Percentiles rank a stretch among this genome's conserved stretches.
These are phyloP conservation scores for Aureobasidium sp. DNA, from an alignment of 2,329 filamentous ascomycete species.

Conservation along the genomic window DNA sequence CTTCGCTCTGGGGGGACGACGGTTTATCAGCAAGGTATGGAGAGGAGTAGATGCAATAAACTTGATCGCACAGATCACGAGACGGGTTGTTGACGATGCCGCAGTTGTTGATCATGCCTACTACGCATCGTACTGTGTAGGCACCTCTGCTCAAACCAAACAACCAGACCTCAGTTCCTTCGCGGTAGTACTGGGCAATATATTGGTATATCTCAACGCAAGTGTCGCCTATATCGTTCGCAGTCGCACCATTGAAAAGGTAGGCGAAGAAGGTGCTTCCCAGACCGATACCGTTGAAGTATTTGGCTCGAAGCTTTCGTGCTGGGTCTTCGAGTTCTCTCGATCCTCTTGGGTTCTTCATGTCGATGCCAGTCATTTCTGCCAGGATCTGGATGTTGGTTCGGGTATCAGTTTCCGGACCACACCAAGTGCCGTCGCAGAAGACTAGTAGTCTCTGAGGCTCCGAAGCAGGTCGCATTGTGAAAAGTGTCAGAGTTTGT, in stretches of 20 bases:
- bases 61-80: conserved; percentile 21
- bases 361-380: conserved; percentile 24
- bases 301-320: conserved; percentile 24
- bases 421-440: conserved; percentile 19
- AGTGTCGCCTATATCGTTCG: conserved; percentile 27
- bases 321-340: conserved; percentile 18
- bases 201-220: conserved; percentile 28
- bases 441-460: conserved; percentile 6
- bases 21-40: conserved; percentile 23
- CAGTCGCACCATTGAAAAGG: conserved; percentile 29
- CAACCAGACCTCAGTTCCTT: conserved; percentile 28
- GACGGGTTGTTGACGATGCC: conserved; percentile 16
- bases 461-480: not conserved
- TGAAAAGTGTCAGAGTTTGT: not conserved
- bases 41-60: conserved; percentile 27
- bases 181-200: conserved; percentile 26
- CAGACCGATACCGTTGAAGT: conserved; percentile 30
- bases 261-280: conserved; percentile 29
- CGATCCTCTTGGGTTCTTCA: conserved; percentile 16
- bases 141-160: conserved; percentile 35
- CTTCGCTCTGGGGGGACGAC: conserved; percentile 18
- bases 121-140: conserved; percentile 32
- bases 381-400: conserved; percentile 28
- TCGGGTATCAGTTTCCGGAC: conserved; percentile 26
- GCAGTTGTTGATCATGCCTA: conserved; percentile 31